Evolutionary conservation across 1,284 basidiomycete genomes (phyloP), one percentile per base, ranked within the genome.

Genomic region (Ceratobasidium sp.): DNA sequence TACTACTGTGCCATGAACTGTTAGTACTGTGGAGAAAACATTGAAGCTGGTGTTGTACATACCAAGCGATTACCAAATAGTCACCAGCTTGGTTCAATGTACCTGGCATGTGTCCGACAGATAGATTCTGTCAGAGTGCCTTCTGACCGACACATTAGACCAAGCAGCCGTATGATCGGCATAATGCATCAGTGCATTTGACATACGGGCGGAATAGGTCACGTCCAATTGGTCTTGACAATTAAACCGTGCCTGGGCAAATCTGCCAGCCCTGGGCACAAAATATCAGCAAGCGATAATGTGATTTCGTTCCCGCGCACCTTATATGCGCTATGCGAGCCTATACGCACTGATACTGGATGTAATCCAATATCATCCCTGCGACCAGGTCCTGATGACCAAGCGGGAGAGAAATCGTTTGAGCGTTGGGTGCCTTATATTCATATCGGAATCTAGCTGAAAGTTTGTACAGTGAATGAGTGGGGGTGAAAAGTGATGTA

Each of bases 231-330:
- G 7, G 55, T 10, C 55, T 56, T 56, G 55, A 23, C 55, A n/a
- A 23, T 56, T 56, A 56, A 56, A 23, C 55, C 20, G 20, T 56
- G 55, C 55, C 20, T 7, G 10, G 20, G 55, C 55, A 56, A 56
- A 56, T 56, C 55, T n/a, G 20, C 55, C 55, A 56, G 7, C 55
- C 55, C n/a, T n/a, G n/a, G n/a, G n/a, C n/a, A n/a, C n/a, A n/a
- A n/a, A n/a, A n/a, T n/a, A n/a, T n/a, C n/a, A n/a, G n/a, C n/a
- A n/a, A n/a, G n/a, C n/a, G 9, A 20, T 55, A 55, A 55, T 55
- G 53, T n/a, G 53, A 55, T 55, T 55, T 55, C 53, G 18, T 55
- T 55, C 53, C 53, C 18, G 53, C 18, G 23, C 20, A 23, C 18
- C 53, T 55, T 55, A 55, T 10, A 55, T 55, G 53, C 53, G 53